Conservation (phyloP, 2,329 filamentous ascomycete genomes). For the Phaeophleospora eucalypticola region DNA sequence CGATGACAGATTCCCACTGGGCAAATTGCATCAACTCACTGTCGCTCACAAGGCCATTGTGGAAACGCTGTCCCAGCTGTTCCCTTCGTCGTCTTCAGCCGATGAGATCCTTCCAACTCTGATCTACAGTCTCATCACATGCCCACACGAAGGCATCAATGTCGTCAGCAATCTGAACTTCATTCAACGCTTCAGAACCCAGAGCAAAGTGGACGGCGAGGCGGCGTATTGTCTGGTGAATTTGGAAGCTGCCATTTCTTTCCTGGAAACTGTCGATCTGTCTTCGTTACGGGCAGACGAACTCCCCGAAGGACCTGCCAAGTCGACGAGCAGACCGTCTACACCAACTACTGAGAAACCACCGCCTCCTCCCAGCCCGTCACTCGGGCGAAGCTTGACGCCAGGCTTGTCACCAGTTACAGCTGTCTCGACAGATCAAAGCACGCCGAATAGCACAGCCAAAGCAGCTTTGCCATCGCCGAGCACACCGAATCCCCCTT, state of each 20-base stretch:
- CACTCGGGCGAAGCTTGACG: constrained; percentile 27
- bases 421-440: constrained; percentile 25
- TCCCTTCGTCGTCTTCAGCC: constrained; percentile 75
- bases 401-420: constrained; percentile 31
- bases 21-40: constrained; percentile 85
- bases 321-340: constrained; percentile 46
- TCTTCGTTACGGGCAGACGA: constrained; percentile 83
- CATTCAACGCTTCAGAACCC: constrained; percentile 84
- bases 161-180: constrained; percentile 94
- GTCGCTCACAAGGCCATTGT: constrained; percentile 91
- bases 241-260: constrained; percentile 88
- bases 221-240: constrained; percentile 95
- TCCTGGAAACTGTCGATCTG: constrained; percentile 91
- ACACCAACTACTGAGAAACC: constrained; percentile 43
- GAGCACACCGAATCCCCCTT: constrained; percentile 29
- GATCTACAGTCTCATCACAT: constrained; percentile 92
- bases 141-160: constrained; percentile 78
- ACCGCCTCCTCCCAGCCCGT: constrained; percentile 29
- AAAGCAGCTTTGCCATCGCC: constrained; percentile 23
- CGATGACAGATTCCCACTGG: constrained; percentile 78
- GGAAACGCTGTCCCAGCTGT: constrained; percentile 67
- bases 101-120: constrained; percentile 96
- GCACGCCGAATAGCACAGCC: constrained; percentile 16
- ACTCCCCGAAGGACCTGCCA: constrained; percentile 59
- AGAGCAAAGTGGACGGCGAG: constrained; percentile 84